Percentiles rank a stretch among this genome's conserved stretches.
phyloP scores from a whole-genome alignment of 805 yeast genomes.

The Peterozyma toletana region DNA sequence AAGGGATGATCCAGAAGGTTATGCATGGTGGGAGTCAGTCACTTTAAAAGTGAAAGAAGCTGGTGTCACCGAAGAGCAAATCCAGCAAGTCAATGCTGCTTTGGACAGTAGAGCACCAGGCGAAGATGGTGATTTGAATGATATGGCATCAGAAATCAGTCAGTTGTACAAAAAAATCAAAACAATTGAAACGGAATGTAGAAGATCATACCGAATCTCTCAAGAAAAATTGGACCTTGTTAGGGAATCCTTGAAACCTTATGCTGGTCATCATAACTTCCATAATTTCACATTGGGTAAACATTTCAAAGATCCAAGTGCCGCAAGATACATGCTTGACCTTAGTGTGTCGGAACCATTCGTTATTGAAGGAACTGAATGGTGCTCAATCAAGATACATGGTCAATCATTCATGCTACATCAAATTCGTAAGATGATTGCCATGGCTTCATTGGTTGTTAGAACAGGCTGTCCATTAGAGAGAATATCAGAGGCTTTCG shows the following conservation, averaged over 20 bases:
- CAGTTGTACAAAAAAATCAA: constrained; percentile 45
- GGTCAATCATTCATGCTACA: constrained; percentile 98
- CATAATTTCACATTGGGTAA: constrained; percentile 31
- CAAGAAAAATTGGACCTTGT: constrained; percentile 53
- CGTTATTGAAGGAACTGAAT: constrained; percentile 88
- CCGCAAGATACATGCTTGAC: constrained; percentile 74
- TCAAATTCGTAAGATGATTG: constrained; percentile 96
- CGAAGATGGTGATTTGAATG: constrained; percentile 8
- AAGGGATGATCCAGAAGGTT: constrained; percentile 61
- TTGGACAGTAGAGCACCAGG: constrained; percentile 11
- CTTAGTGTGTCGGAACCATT: constrained; percentile 82
- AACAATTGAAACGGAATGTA: constrained; percentile 53
- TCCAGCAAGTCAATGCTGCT: constrained; percentile 15
- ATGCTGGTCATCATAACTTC: constrained; percentile 87
- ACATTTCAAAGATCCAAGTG: constrained; percentile 81
- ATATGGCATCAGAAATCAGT: constrained; percentile 23
- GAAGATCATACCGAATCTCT: constrained; percentile 66
- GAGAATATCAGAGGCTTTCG: constrained; percentile 74
- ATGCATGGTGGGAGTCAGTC: constrained; percentile 62
- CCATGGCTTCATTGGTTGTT: constrained; percentile 82
- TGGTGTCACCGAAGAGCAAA: constrained; percentile 33
- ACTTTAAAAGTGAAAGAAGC: constrained; percentile 24
- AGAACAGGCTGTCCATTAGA: constrained; percentile 79
- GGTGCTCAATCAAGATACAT: constrained; percentile 93
- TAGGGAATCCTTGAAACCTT: constrained; percentile 62